A percentile compares a stretch with the other conserved stretches of the same genome.
Evolutionary conservation across 1,284 basidiomycete species (phyloP).

Genomic region (Sphagnurus paluster): DNA sequence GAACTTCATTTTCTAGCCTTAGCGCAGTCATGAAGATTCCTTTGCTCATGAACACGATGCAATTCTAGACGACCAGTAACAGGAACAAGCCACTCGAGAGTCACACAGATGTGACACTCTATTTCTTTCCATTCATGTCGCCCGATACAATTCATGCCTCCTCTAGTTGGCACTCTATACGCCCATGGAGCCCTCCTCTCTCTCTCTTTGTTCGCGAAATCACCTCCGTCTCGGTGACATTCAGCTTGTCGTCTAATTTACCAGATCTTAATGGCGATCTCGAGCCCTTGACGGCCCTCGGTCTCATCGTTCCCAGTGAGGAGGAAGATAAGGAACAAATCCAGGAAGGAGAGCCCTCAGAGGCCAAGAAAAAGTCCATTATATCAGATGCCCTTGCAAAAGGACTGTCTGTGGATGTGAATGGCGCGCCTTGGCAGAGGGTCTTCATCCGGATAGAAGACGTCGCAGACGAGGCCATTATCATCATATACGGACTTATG

Average conservation of each 20-base stretch:
- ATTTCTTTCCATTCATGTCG: background rate
- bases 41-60: no score
- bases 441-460: conserved; percentile 78
- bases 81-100: background rate
- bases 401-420: conserved; percentile 76
- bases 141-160: conserved; percentile 6
- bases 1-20: no score
- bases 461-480: conserved; percentile 73
- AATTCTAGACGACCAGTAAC: no score
- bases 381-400: conserved; percentile 69
- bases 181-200: conserved; percentile 73
- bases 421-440: conserved; percentile 70
- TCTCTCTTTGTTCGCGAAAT: conserved; percentile 72
- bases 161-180: conserved; percentile 64
- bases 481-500: conserved; percentile 79
- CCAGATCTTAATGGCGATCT: conserved; percentile 32
- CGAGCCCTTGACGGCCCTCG: conserved; percentile 44
- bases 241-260: conserved; percentile 64
- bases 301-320: conserved; percentile 39
- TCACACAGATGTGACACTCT: conserved; percentile 6
- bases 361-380: conserved; percentile 39
- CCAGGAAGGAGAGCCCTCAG: conserved; percentile 26
- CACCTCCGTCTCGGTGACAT: conserved; percentile 79
- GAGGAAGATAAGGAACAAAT: conserved; percentile 42
- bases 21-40: no score